Evolutionary conservation across 1,284 basidiomycete genomes (phyloP).

Genomic region (Pseudozyma thailandica): DNA sequence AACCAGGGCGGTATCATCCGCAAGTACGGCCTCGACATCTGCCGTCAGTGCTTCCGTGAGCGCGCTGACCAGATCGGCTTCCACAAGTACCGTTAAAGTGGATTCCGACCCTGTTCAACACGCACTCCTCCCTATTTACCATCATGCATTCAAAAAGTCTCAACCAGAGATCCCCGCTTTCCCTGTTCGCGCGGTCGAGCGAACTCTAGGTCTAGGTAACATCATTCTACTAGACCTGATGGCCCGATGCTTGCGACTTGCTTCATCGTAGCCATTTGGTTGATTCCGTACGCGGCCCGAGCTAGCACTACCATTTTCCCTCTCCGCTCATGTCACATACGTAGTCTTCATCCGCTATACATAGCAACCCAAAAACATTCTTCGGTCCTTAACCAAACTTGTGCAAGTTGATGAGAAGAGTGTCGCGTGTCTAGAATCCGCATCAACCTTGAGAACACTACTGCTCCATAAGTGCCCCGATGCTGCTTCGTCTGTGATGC

Average conservation of each 20-base stretch:
- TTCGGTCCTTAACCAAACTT: constrained; percentile 26
- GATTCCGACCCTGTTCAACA: neutral
- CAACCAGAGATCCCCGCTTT: constrained; percentile 17
- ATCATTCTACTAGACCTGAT: constrained; percentile 6
- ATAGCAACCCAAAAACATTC: constrained; percentile 31
- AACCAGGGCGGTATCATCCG: constrained; percentile 68
- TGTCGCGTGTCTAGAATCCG: no score
- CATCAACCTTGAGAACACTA: neutral
- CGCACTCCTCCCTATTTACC: neutral
- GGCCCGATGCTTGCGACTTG: constrained; percentile 5
- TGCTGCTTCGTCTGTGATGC: no score
- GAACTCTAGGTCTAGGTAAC: constrained; percentile 14
- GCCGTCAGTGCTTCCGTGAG: constrained; percentile 68
- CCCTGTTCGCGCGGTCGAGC: constrained; percentile 18
- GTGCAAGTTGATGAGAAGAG: neutral
- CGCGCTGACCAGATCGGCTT: constrained; percentile 67
- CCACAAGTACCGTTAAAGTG: constrained; percentile 58
- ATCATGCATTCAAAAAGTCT: constrained; percentile 42
- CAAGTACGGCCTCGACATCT: constrained; percentile 68
- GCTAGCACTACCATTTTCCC: constrained; percentile 16
- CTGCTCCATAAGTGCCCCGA: no score
- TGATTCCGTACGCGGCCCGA: constrained; percentile 29
- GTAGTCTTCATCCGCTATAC: constrained; percentile 25
- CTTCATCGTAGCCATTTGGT: constrained; percentile 16
- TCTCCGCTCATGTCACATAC: constrained; percentile 36